Evolutionary conservation across 192 early-diverging fungal species (phyloP).

Genomic region (Coemansia sp.): DNA sequence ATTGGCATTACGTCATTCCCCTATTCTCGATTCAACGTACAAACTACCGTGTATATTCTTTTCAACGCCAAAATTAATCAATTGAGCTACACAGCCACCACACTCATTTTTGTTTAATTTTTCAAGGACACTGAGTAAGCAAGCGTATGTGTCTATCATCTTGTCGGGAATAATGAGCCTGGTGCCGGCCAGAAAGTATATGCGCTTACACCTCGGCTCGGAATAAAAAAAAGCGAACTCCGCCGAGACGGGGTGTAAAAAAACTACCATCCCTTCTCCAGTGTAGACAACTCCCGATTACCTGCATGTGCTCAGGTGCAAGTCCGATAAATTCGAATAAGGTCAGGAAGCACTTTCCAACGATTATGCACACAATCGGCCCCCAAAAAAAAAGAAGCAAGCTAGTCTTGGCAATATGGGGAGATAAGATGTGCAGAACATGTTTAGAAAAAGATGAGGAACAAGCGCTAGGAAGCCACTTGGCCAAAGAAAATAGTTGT

Average conservation of each 20-base stretch:
- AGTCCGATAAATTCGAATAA: slow-evolving; percentile 1
- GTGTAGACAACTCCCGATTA: neutral
- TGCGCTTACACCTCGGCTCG: neutral
- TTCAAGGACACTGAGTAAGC: no score
- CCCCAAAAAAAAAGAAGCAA: neutral
- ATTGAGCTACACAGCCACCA: neutral
- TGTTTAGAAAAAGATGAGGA: neutral
- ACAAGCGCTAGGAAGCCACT: neutral
- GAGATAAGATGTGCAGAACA: neutral
- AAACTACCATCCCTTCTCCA: neutral
- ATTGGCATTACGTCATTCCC: no score
- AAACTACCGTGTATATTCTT: neutral
- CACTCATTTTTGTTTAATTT: neutral
- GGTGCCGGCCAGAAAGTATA: no score
- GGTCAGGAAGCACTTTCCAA: neutral
- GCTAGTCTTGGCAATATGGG: slow-evolving; percentile 1
- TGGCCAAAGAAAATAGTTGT: neutral
- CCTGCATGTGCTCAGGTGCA: neutral
- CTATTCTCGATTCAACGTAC: no score
- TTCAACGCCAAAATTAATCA: neutral
- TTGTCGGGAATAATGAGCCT: no score
- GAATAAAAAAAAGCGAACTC: neutral
- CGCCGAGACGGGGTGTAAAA: neutral
- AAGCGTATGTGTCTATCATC: no score
- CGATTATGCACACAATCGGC: slow-evolving; percentile 10